Evolutionary conservation across 805 yeast genomes (phyloP), one percentile per base, ranked within the genome.

Genomic region (Lipomyces oligophaga): DNA sequence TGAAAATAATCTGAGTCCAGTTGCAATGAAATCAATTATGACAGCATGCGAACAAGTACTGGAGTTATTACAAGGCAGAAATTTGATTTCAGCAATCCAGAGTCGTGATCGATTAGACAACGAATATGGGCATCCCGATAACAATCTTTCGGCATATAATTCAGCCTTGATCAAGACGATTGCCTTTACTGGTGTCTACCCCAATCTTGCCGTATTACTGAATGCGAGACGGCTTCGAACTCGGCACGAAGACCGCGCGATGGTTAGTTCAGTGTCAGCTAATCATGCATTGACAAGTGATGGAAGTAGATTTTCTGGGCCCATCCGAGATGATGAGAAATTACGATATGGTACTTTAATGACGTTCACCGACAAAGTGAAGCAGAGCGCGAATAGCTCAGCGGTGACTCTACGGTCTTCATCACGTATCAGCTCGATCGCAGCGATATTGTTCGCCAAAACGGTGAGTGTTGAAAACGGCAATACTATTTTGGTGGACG

Each of bases 321-420:
- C 11, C 31, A 21, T 49, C 34, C 31, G 26, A 19, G 32, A 25
- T n/a, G 28, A 22, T 19, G n/a, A 31, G 5, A 34, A 15, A 16
- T 19, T 41, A 13, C 33, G 22, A 31, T 38, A 26, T 26, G 55
- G 55, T n/a, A 43, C 57, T 18, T 1, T 45, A 8, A 38, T 36
- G 8, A 27, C 47, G n/a, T 52, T 38, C 20, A 39, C 21, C 10
- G 57, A 52, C 26, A 49, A 52, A 27, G 44, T 46, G 26, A 43
- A 46, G 43, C 39, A 41, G 11, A 45, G 45, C 15, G 48, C 48
- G 31, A 38, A 24, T 21, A 36, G 35, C n/a, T 22, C 6, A 10
- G 55, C 49, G 32, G 52, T 52, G 20, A n/a, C 26, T n/a, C 37
- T 52, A 37, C 27, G 31, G 34, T 30, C 40, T 6, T 34, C 36